Percentiles rank a stretch among this genome's conserved stretches.
phyloP scores from a whole-genome alignment of 2,329 filamentous ascomycete genomes.

The Pyricularia pennisetigena region DNA sequence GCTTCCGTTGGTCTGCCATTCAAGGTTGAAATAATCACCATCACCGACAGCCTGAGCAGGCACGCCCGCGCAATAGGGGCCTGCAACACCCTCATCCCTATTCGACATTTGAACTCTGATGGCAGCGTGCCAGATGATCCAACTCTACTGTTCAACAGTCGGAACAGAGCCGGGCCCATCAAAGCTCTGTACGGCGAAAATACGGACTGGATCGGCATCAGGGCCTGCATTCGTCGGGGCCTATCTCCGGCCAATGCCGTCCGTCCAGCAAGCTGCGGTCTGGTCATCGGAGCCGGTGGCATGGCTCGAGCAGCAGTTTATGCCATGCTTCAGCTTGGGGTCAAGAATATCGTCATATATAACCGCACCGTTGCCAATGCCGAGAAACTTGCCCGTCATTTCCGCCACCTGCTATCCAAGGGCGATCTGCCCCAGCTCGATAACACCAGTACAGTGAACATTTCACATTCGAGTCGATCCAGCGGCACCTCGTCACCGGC shows the following conservation, averaged over 20 bases:
- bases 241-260: slow-evolving; percentile 63
- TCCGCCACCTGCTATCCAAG: slow-evolving; percentile 43
- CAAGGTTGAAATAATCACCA: slow-evolving; percentile 62
- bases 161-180: slow-evolving; percentile 55
- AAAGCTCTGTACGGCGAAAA: slow-evolving; percentile 68
- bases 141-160: slow-evolving; percentile 27
- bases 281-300: slow-evolving; percentile 58
- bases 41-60: slow-evolving; percentile 59
- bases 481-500: not conserved
- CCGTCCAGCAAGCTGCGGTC: slow-evolving; percentile 40
- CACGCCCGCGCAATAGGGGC: slow-evolving; percentile 69
- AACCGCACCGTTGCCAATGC: slow-evolving; percentile 63
- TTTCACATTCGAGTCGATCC: not conserved
- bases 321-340: slow-evolving; percentile 67
- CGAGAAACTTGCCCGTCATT: slow-evolving; percentile 57
- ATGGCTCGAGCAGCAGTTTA: slow-evolving; percentile 75
- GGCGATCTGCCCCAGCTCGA: slow-evolving; percentile 20
- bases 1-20: slow-evolving; percentile 64
- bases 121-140: slow-evolving; percentile 29
- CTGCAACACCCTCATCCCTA: slow-evolving; percentile 65
- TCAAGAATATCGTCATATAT: slow-evolving; percentile 64
- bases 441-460: slow-evolving; percentile 18
- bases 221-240: slow-evolving; percentile 61
- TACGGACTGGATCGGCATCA: slow-evolving; percentile 73
- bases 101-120: slow-evolving; percentile 49